These are phyloP conservation scores for Rhodotorula sp. DNA, from an alignment of 1,284 basidiomycete genomes.

Conservation along the genomic window DNA sequence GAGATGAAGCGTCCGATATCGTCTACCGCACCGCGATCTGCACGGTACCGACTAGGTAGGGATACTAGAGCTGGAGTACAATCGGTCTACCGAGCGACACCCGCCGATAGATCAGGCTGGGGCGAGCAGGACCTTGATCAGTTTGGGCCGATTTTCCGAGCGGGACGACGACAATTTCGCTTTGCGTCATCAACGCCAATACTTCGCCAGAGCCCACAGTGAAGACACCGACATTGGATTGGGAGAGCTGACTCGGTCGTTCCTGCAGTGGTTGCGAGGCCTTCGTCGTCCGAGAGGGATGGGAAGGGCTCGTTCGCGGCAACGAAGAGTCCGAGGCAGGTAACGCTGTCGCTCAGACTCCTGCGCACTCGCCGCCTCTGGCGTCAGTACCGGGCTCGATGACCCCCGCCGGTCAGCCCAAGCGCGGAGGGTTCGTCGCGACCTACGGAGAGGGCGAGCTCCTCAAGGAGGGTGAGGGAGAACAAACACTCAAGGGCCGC, in stretches of 20 bases:
- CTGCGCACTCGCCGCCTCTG: slow-evolving; percentile 3
- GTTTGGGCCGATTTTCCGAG: not conserved
- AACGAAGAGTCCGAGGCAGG: slow-evolving; percentile 47
- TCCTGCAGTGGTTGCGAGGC: slow-evolving; percentile 79
- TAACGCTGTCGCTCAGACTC: not conserved
- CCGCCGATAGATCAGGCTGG: not conserved
- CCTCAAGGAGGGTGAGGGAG: slow-evolving; percentile 85
- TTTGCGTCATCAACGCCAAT: no score
- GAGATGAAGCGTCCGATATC: not conserved
- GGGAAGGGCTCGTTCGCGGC: slow-evolving; percentile 78
- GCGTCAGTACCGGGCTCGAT: slow-evolving; percentile 13
- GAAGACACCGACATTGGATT: no score
- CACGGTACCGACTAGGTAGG: not conserved
- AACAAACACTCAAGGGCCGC: slow-evolving; percentile 73
- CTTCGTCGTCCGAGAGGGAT: slow-evolving; percentile 93
- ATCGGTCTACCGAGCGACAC: not conserved
- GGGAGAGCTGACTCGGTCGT: not conserved
- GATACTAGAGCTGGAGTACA: not conserved
- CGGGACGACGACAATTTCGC: no score
- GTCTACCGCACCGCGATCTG: not conserved
- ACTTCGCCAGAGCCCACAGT: no score
- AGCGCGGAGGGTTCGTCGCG: slow-evolving; percentile 41
- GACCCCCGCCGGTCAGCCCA: slow-evolving; percentile 5
- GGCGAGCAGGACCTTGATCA: not conserved
- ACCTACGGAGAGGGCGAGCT: slow-evolving; percentile 89